Conservation (phyloP, 2,329 filamentous ascomycete species). For the Fusarium burgessii region DNA sequence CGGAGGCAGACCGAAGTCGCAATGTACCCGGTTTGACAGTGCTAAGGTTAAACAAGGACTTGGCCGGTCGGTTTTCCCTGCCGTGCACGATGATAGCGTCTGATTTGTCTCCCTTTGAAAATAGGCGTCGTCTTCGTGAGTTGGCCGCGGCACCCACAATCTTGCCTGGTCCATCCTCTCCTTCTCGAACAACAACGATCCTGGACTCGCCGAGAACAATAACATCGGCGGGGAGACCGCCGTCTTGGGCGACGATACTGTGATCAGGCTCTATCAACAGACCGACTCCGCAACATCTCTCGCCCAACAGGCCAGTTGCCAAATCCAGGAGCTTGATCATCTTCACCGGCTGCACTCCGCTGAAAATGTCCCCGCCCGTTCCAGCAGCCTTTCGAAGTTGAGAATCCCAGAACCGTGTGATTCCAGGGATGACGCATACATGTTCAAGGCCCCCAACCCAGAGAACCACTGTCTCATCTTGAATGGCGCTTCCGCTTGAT, state of each 20-base stretch:
- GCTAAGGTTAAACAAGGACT: conserved; percentile 64
- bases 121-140: conserved; percentile 51
- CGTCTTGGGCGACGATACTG: conserved; percentile 45
- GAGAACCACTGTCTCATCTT: conserved; percentile 66
- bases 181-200: conserved; percentile 66
- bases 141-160: conserved; percentile 56
- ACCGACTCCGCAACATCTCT: conserved; percentile 65
- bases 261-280: conserved; percentile 56
- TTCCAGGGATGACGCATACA: conserved; percentile 66
- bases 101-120: conserved; percentile 56
- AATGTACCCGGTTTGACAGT: conserved; percentile 56
- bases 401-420: conserved; percentile 70
- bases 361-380: conserved; percentile 67
- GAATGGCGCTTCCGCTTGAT: conserved; percentile 55
- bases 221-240: conserved; percentile 64
- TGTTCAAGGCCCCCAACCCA: conserved; percentile 70
- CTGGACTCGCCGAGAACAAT: conserved; percentile 67
- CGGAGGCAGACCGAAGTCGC: conserved; percentile 48
- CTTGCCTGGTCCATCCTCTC: conserved; percentile 60
- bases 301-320: conserved; percentile 65
- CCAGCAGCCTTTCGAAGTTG: conserved; percentile 64
- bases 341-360: conserved; percentile 64
- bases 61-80: conserved; percentile 53
- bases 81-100: conserved; percentile 69
- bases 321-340: conserved; percentile 69